Conservation (phyloP, 306 rosid genomes). For the Boehmeria nivea region DNA sequence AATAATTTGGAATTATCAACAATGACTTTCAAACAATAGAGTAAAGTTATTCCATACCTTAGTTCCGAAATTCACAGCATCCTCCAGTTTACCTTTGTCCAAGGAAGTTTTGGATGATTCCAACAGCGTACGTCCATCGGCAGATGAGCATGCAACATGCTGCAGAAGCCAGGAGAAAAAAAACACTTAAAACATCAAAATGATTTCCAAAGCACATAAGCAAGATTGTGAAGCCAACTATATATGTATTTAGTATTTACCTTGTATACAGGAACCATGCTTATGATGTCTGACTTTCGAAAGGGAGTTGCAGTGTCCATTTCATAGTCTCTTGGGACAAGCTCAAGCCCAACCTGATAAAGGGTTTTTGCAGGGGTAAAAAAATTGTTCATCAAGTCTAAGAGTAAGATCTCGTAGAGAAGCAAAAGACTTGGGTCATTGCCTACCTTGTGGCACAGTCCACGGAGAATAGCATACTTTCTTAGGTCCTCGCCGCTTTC, state of each 20-base stretch:
- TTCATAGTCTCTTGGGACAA: constrained; percentile 83
- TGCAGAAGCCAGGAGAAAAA: constrained; percentile 23
- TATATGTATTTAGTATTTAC: constrained; percentile 23
- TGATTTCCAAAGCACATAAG: no score
- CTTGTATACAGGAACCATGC: constrained; percentile 97
- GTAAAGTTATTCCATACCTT: constrained; percentile 48
- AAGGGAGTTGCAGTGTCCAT: constrained; percentile 74
- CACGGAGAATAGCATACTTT: constrained; percentile 88
- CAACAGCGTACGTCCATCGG: constrained; percentile 91
- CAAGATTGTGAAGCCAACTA: not conserved
- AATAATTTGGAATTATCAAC: not conserved
- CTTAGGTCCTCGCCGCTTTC: constrained; percentile 64
- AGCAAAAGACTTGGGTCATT: constrained; percentile 7
- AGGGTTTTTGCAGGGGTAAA: constrained; percentile 21
- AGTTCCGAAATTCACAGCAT: constrained; percentile 91
- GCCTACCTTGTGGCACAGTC: constrained; percentile 86
- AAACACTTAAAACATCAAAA: not conserved
- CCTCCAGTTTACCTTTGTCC: constrained; percentile 98
- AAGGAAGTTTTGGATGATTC: constrained; percentile 95
- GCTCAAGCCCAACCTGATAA: constrained; percentile 93
- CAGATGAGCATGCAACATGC: constrained; percentile 99
- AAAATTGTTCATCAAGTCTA: not conserved
- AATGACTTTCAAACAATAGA: not conserved
- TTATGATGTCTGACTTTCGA: constrained; percentile 63
- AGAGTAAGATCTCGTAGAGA: not conserved